phyloP scores from a whole-genome alignment of 345 rosid species.

The Eucalyptus urophylla region DNA sequence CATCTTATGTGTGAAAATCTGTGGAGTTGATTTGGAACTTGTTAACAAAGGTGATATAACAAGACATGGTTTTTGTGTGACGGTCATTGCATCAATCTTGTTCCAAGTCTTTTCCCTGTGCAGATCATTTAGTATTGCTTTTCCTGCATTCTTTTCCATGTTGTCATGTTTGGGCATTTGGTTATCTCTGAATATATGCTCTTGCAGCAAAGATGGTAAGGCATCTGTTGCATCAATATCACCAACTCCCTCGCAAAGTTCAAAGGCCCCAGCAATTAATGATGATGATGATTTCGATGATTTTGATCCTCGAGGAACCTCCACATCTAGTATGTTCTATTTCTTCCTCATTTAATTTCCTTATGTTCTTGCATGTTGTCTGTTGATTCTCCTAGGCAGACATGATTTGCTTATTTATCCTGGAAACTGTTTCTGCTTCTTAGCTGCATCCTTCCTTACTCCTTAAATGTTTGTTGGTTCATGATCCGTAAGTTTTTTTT shows the following conservation, averaged over 20 bases:
- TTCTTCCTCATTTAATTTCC: neutral
- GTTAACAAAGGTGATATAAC: neutral
- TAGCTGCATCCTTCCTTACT: neutral
- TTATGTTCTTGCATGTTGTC: neutral
- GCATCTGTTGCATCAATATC: slow-evolving; percentile 28
- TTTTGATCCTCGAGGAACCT: slow-evolving; percentile 93
- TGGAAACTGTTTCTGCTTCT: neutral
- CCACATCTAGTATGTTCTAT: slow-evolving; percentile 51
- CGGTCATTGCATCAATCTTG: neutral
- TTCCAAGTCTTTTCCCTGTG: neutral
- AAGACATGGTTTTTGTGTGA: neutral
- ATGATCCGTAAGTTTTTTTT: neutral
- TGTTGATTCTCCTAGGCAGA: neutral
- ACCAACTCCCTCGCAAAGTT: slow-evolving; percentile 24
- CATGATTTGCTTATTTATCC: neutral
- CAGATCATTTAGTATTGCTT: neutral
- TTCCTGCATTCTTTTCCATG: neutral
- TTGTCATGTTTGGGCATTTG: neutral
- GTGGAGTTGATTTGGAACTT: neutral
- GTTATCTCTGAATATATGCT: neutral
- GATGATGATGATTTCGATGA: slow-evolving; percentile 68
- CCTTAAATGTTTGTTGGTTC: neutral
- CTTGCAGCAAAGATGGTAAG: slow-evolving; percentile 41
- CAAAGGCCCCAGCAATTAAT: slow-evolving; percentile 29
- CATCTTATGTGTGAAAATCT: neutral